These are phyloP conservation scores for Solanum medicagineum DNA, from an alignment of 257 asterid genomes.

Conservation along the genomic window DNA sequence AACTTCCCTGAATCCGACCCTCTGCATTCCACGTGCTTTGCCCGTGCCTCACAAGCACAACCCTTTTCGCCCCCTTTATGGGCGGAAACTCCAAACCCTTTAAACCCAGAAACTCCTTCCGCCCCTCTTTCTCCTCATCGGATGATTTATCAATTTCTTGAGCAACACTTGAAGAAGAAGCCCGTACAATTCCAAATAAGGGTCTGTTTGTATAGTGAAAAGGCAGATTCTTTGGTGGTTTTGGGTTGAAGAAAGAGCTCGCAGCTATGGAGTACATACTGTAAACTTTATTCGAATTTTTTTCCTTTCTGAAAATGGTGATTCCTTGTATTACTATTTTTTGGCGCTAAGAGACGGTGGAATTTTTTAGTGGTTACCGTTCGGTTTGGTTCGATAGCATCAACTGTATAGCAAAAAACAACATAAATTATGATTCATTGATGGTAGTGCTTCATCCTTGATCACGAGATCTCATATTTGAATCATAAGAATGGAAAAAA, in stretches of 20 bases:
- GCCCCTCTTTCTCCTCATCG: background rate
- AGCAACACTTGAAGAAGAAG: constrained; percentile 31
- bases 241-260: constrained; percentile 14
- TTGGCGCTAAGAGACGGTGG: constrained; percentile 28
- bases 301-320: background rate
- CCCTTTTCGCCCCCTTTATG: constrained; percentile 62
- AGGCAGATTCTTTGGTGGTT: background rate
- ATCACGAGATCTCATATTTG: fast-evolving
- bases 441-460: no score
- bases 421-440: fast-evolving
- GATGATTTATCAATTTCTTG: constrained; percentile 5
- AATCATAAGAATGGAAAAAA: no score
- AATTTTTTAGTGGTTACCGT: constrained; percentile 5
- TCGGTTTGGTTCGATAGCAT: background rate
- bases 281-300: background rate
- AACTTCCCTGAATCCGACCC: constrained; percentile 97
- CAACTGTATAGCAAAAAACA: background rate
- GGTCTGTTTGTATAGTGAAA: constrained; percentile 13
- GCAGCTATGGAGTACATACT: constrained; percentile 30
- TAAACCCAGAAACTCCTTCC: constrained; percentile 24
- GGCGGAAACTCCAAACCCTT: constrained; percentile 43
- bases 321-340: background rate
- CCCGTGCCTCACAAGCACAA: constrained; percentile 86
- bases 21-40: constrained; percentile 98
- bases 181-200: background rate